Percentiles rank a stretch among this genome's conserved stretches.
phyloP scores from a whole-genome alignment of 371 early-diverging fungal genomes.

The Mortierella sp. region DNA sequence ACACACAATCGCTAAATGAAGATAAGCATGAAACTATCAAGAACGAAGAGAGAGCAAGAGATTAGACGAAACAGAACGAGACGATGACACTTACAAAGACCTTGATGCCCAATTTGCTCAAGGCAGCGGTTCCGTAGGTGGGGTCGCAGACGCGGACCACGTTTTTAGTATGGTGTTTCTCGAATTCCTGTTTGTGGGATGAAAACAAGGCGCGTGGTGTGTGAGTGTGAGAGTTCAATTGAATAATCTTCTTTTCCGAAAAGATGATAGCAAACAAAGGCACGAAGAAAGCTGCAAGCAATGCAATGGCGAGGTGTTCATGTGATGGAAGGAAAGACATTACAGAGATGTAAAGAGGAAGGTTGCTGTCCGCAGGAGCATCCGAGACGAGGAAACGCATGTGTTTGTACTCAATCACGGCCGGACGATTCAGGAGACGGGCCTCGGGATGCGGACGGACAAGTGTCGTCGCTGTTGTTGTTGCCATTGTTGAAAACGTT shows the following conservation, averaged over 20 bases:
- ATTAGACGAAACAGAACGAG: not conserved
- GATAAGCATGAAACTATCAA: not conserved
- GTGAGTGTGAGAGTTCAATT: not conserved
- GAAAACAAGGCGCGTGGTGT: not conserved
- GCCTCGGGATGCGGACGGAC: conserved; percentile 11
- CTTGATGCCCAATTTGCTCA: conserved; percentile 75
- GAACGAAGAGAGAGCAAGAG: not conserved
- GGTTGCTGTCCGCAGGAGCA: conserved; percentile 87
- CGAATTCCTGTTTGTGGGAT: conserved; percentile 65
- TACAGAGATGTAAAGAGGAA: conserved; percentile 79
- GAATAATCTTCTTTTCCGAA: no score
- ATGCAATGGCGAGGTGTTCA: not conserved
- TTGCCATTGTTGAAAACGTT: not conserved
- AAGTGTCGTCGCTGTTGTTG: not conserved
- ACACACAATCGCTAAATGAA: not conserved
- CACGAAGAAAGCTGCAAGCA: no score
- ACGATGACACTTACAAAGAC: conserved; percentile 68
- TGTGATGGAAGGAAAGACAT: not conserved
- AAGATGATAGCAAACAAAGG: no score
- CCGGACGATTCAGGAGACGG: conserved; percentile 55
- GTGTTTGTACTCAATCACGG: conserved; percentile 61
- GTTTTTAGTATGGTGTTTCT: conserved; percentile 76
- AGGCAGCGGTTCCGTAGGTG: conserved; percentile 76
- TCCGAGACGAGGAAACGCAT: conserved; percentile 91
- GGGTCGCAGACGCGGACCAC: conserved; percentile 94